Conservation (phyloP, 495 filamentous ascomycete species). For the Hyaloscypha bicolor region DNA sequence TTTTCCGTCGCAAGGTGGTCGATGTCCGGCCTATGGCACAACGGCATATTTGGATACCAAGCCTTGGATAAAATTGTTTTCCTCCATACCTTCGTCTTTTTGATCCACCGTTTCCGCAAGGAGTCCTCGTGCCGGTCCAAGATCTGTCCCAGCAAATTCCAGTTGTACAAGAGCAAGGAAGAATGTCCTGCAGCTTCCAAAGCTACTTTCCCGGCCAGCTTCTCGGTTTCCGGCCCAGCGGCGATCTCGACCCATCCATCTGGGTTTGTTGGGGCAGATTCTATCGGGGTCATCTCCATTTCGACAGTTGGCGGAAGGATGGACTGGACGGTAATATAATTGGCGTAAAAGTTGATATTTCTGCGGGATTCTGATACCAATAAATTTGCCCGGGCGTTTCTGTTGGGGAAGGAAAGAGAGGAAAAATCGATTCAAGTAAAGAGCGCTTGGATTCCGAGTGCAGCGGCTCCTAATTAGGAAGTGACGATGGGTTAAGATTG, state of each 20-base stretch:
- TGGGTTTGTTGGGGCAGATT: no score
- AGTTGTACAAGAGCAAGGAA: conserved; percentile 30
- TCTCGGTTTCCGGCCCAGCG: not conserved
- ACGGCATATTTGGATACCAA: conserved; percentile 13
- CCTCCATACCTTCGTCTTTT: conserved; percentile 41
- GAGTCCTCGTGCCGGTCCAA: conserved; percentile 44
- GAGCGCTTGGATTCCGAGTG: not conserved
- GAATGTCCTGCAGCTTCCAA: conserved; percentile 16
- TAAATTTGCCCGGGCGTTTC: no score
- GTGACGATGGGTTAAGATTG: not conserved
- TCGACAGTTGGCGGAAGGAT: no score
- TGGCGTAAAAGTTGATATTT: no score
- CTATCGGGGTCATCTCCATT: no score
- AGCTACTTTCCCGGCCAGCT: not conserved
- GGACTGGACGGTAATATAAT: no score
- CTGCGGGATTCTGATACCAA: no score
- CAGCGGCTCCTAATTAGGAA: not conserved
- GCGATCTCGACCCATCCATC: no score
- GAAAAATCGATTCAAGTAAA: not conserved
- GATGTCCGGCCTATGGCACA: not conserved
- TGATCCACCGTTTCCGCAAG: conserved; percentile 46
- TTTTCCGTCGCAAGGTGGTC: not conserved
- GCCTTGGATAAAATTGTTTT: conserved; percentile 36
- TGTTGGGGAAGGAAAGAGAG: not conserved
- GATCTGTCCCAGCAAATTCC: conserved; percentile 31